These are phyloP conservation scores for Myxozyma sirexii DNA, from an alignment of 805 yeast species.

Conservation along the genomic window DNA sequence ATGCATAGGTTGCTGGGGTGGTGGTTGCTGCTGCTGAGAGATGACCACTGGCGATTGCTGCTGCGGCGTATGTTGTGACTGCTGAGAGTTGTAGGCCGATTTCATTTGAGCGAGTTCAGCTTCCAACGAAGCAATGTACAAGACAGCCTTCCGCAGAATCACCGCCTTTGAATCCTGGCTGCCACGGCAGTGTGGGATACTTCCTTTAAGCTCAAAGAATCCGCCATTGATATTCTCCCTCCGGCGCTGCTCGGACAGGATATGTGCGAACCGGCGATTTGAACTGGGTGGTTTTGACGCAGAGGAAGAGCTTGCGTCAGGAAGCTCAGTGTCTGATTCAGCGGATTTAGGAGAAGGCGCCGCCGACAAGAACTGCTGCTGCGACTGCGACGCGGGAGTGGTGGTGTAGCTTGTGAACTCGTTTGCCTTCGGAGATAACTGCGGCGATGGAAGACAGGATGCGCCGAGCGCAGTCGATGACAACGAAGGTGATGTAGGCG, in stretches of 20 bases:
- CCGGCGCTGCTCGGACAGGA: slow-evolving; percentile 51
- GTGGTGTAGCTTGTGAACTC: neutral
- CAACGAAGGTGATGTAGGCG: slow-evolving; percentile 10
- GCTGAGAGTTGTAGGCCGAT: neutral
- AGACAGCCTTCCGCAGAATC: slow-evolving; percentile 49
- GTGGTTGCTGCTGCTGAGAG: neutral
- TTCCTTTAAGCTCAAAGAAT: slow-evolving; percentile 45
- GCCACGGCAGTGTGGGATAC: slow-evolving; percentile 48
- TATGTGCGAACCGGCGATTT: slow-evolving; percentile 46
- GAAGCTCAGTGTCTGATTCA: neutral
- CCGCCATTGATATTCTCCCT: slow-evolving; percentile 53
- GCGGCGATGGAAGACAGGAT: slow-evolving; percentile 15
- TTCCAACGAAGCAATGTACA: slow-evolving; percentile 48
- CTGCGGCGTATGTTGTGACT: neutral
- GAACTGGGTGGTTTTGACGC: slow-evolving; percentile 14
- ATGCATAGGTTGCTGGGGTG: neutral
- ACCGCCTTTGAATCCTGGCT: slow-evolving; percentile 52
- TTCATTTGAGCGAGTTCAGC: slow-evolving; percentile 37
- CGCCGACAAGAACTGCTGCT: neutral
- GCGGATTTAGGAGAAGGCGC: neutral
- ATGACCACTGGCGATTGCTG: neutral
- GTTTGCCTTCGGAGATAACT: slow-evolving; percentile 4
- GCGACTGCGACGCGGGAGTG: neutral
- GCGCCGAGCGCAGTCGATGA: neutral
- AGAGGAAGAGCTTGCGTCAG: neutral